Evolutionary conservation across 768 basidiomycete species (phyloP), one percentile per base, ranked within the genome.

Genomic region (Mycena rosella): DNA sequence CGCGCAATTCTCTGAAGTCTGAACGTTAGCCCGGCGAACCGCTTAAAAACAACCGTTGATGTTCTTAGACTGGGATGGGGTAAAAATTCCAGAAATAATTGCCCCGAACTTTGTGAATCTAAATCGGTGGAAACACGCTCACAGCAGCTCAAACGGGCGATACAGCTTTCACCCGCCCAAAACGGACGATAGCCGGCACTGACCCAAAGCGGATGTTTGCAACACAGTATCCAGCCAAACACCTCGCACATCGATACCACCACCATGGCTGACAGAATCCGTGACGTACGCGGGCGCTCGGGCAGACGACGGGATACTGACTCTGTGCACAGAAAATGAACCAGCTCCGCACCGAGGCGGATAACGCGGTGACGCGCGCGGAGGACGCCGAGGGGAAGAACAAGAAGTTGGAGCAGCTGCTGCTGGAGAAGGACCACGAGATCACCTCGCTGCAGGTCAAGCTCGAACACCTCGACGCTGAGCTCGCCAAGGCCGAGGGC

Each of bases 391-490:
- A 99, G 78, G 83, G 82, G 5, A 91, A 93, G 85, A 89, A 88
- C 84, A 97, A 96, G 88, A 83, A 85, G 72, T 79, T 82, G 67
- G 90, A 96, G 74, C 94, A 95, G 76, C 68, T 78, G 26, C 74
- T 96, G 40, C 87, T 98, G 20, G 85, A 88, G 74, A 91, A 90
- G 75, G 97, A 98, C 1, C 96, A 99, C 78, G 90, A 91, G 72
- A 92, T 95, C 77, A 82, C 81, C 7, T 98, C 97, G 0, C 87
- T 96, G 67, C 81, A 85, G 56, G 91, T 93, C 80, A 89, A 87
- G 77, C 84, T 96, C 36, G 71, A 77, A n/a, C 73, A 88, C 38
- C 79, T 91, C 60, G 94, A 97, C 8, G 75, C 56, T 3, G 87
- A 94, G 18, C 84, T 93, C 59, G 91, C 95, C 72, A 88, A 90